phyloP scores from a whole-genome alignment of 768 basidiomycete species.

The Psilocybe cyanescens region DNA sequence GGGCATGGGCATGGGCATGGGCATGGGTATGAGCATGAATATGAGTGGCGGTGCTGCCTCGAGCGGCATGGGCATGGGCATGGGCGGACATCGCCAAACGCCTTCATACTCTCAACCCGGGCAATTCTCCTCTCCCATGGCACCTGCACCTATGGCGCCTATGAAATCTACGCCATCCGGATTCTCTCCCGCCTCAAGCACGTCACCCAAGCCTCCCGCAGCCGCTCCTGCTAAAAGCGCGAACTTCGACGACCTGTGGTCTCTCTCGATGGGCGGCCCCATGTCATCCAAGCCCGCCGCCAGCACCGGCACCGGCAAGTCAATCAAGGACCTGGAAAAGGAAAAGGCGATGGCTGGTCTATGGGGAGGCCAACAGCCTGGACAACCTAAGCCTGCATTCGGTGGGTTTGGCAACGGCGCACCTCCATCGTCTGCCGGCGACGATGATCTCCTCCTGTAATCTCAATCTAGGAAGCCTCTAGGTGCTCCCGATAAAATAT shows the following conservation, averaged over 20 bases:
- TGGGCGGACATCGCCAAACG: slow-evolving; percentile 37
- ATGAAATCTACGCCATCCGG: slow-evolving; percentile 36
- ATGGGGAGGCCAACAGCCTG: slow-evolving; percentile 59
- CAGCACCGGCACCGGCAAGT: slow-evolving; percentile 53
- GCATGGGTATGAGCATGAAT: slow-evolving; percentile 2
- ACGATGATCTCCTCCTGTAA: slow-evolving; percentile 33
- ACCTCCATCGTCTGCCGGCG: slow-evolving; percentile 24
- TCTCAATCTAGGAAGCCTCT: neutral
- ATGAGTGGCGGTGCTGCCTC: slow-evolving; percentile 18
- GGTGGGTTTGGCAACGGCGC: slow-evolving; percentile 31
- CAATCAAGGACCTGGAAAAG: slow-evolving; percentile 87
- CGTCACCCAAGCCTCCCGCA: slow-evolving; percentile 41
- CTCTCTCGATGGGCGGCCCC: slow-evolving; percentile 68
- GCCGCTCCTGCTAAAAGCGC: slow-evolving; percentile 32
- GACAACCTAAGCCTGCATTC: slow-evolving; percentile 25
- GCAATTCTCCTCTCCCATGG: slow-evolving; percentile 32
- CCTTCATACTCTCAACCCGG: slow-evolving; percentile 36
- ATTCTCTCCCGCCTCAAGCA: slow-evolving; percentile 27
- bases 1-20: slow-evolving; percentile 15
- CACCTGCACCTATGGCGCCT: slow-evolving; percentile 20
- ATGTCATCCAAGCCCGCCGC: slow-evolving; percentile 38
- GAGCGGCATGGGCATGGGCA: slow-evolving; percentile 23
- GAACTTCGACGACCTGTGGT: slow-evolving; percentile 91
- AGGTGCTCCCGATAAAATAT: neutral
- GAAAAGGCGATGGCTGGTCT: slow-evolving; percentile 83